Percentiles rank a stretch among this genome's conserved stretches.
These are phyloP conservation scores for Solanum pinnatisectum DNA, from an alignment of 257 asterid species.

Conservation along the genomic window DNA sequence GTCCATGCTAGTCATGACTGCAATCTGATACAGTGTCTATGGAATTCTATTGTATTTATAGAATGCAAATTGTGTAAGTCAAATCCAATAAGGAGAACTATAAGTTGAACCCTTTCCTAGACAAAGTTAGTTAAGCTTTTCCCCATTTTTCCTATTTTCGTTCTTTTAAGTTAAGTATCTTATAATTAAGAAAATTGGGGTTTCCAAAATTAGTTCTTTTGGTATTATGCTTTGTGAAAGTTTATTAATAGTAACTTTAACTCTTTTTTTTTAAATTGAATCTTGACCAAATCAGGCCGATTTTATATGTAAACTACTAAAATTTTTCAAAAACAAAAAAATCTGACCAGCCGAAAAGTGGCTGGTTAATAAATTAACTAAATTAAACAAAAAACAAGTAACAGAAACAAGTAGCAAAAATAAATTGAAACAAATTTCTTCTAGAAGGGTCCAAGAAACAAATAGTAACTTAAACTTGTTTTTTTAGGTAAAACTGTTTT, in stretches of 20 bases:
- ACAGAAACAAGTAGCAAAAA: too few species aligned
- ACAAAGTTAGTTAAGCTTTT: not conserved
- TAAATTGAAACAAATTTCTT: too few species aligned
- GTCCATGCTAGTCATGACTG: not conserved
- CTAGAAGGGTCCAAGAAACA: too few species aligned
- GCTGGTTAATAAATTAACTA: too few species aligned
- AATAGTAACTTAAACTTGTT: too few species aligned
- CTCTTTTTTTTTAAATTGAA: too few species aligned
- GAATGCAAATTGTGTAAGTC: not conserved
- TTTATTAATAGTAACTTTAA: not conserved
- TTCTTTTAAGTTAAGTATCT: not conserved
- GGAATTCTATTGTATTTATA: not conserved
- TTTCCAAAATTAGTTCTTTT: not conserved
- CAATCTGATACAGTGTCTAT: not conserved
- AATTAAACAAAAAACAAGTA: too few species aligned
- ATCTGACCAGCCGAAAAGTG: too few species aligned
- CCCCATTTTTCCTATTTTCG: not conserved
- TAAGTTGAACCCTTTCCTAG: not conserved
- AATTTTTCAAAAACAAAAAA: too few species aligned
- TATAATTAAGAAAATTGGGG: not conserved
- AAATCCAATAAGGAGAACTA: not conserved
- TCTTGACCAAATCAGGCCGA: too few species aligned
- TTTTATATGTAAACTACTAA: too few species aligned
- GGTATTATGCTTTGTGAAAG: not conserved
- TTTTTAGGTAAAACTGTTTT: not conserved